A percentile compares a stretch with the other conserved stretches of the same genome.
These are phyloP conservation scores for Flaveria trinervia DNA, from an alignment of 129 eudicot genomes.

Conservation along the genomic window DNA sequence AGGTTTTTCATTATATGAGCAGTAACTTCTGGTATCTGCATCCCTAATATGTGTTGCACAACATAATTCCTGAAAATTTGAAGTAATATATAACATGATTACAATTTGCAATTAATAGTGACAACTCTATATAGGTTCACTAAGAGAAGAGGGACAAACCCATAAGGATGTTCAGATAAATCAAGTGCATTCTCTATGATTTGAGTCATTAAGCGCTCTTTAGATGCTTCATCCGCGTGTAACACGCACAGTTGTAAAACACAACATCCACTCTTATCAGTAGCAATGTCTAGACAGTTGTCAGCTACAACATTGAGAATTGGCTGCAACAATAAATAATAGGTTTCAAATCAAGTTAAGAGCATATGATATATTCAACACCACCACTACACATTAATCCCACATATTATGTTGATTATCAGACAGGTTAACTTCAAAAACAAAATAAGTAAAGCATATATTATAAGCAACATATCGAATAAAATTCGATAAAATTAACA, in stretches of 20 bases:
- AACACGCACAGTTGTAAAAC: constrained; percentile 47
- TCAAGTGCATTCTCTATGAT: constrained; percentile 41
- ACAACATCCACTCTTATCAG: constrained; percentile 55
- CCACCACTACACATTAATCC: not conserved
- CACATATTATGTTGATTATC: constrained; percentile 10
- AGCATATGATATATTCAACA: not conserved
- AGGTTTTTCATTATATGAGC: constrained; percentile 38
- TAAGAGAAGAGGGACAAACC: constrained; percentile 31
- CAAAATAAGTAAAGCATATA: not conserved
- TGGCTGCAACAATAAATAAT: constrained; percentile 33
- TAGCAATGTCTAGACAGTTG: constrained; percentile 49
- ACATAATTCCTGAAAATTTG: constrained; percentile 60
- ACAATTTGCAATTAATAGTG: not conserved
- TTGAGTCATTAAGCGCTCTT: constrained; percentile 33
- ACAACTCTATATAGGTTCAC: constrained; percentile 12
- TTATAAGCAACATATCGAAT: not conserved
- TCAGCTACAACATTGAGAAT: constrained; percentile 49
- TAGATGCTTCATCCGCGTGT: constrained; percentile 27
- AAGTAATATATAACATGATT: not conserved
- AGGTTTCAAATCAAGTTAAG: not conserved
- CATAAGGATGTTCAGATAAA: constrained; percentile 52
- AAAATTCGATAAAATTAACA: not conserved
- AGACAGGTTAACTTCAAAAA: not conserved
- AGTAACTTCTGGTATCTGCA: constrained; percentile 33
- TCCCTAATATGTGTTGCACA: constrained; percentile 61